Conservation (phyloP, 192 early-diverging fungal genomes). For the Mortierella antarctica region DNA sequence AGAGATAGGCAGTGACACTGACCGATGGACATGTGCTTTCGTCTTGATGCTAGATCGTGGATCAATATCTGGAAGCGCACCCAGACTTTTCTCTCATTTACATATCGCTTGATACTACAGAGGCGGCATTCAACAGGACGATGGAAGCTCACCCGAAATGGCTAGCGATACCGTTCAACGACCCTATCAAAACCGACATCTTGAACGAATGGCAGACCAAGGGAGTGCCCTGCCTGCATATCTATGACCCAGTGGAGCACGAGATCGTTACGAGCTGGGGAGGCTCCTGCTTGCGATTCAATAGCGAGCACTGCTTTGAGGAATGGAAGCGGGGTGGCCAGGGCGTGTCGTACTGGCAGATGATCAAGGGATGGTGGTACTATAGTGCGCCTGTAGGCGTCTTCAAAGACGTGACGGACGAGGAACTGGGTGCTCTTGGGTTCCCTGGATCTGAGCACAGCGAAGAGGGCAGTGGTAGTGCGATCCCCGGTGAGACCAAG, state of each 20-base stretch:
- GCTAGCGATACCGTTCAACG: constrained; percentile 39
- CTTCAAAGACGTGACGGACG: constrained; percentile 35
- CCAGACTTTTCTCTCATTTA: constrained; percentile 37
- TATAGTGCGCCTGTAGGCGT: constrained; percentile 21
- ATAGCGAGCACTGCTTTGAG: constrained; percentile 26
- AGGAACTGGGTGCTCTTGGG: constrained; percentile 20
- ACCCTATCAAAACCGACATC: constrained; percentile 26
- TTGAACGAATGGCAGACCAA: constrained; percentile 48
- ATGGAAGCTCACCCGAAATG: constrained; percentile 34
- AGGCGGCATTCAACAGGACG: constrained; percentile 33
- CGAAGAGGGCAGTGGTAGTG: neutral
- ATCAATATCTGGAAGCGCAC: constrained; percentile 31
- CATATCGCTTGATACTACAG: constrained; percentile 23
- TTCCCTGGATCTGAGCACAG: constrained; percentile 1
- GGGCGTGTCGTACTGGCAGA: constrained; percentile 37
- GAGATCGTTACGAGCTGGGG: constrained; percentile 46
- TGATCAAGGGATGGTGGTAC: constrained; percentile 35
- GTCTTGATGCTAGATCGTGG: constrained; percentile 12
- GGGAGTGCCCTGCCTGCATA: constrained; percentile 34
- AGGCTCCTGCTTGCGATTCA: constrained; percentile 45
- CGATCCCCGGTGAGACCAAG: neutral
- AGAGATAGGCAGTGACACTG: neutral
- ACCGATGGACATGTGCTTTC: neutral
- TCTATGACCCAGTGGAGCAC: constrained; percentile 41
- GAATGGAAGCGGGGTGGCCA: constrained; percentile 32